Evolutionary conservation across 2,329 filamentous ascomycete genomes (phyloP), one percentile per base, ranked within the genome.

Genomic region (Penicillium sp.): DNA sequence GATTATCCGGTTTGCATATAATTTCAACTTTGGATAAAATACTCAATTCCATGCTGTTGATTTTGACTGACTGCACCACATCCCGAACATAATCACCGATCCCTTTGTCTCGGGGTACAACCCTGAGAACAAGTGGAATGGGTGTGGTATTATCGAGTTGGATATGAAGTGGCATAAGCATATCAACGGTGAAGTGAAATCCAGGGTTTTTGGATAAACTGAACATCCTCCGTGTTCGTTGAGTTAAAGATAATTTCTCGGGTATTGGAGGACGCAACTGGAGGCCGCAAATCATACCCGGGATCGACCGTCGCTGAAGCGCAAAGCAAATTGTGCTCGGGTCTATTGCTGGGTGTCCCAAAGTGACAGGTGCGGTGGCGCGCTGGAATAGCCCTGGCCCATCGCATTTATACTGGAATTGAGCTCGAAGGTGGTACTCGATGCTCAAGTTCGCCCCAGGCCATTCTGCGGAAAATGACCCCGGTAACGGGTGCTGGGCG

Each of bases 161-260:
- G 43, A 77, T 60, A 1, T 66, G 54, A 0, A 46, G 32, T 0
- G 75, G 74, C 4, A 60, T 58, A 3, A 63, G 55, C 1, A 72
- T 49, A 6, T 67, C 46, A 1, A 72, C 16, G 0, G 59, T 44
- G 32, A 69, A 75, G 0, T 27, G 38, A 1, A 75, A 65, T 2
- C 49, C 42, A 0, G 76, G 76, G 1, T 72, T 65, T 10, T 65
- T 72, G 9, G 71, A 68, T 1, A 67, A 67, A 0, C 58, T 58
- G 4, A 77, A 69, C 3, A 74, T 47, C 29, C 67, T 67, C 10
- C 66, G 68, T 0, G 67, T 65, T 51, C 67, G 75, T 45, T 75
- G 69, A 14, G 60, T 68, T 31, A 77, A 63, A 0, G 67, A 66
- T 10, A 77, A 45, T 6, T 71, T 62, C 0, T 40, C 62, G 4